Evolutionary conservation across 1,139 yeast genomes (phyloP).

Genomic region (Zygosaccharomyces sapae): DNA sequence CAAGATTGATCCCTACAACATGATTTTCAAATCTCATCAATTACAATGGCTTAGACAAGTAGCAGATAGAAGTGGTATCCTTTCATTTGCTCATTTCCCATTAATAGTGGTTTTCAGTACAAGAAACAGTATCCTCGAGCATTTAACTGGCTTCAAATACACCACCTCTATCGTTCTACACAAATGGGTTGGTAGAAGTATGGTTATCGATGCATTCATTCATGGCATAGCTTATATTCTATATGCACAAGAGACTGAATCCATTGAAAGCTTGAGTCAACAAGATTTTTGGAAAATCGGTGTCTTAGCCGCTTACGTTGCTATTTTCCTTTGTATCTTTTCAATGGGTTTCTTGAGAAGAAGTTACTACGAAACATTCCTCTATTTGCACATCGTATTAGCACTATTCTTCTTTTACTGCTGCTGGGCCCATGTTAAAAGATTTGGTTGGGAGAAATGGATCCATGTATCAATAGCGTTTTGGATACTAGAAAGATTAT

Average conservation of each 20-base stretch:
- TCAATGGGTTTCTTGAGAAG: conserved; percentile 52
- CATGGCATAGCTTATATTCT: conserved; percentile 48
- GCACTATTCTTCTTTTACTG: conserved; percentile 55
- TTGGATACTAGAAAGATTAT: conserved; percentile 59
- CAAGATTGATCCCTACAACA: conserved; percentile 40
- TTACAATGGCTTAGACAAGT: conserved; percentile 40
- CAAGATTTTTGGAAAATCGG: conserved; percentile 48
- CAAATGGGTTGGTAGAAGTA: conserved; percentile 58
- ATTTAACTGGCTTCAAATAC: conserved; percentile 60
- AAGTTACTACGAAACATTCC: conserved; percentile 59
- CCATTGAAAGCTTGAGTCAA: conserved; percentile 11
- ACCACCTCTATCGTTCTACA: conserved; percentile 59
- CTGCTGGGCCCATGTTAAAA: conserved; percentile 56
- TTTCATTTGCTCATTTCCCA: conserved; percentile 48
- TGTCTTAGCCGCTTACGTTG: conserved; percentile 43
- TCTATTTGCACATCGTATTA: conserved; percentile 53
- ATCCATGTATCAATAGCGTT: conserved; percentile 54
- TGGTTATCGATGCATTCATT: conserved; percentile 36
- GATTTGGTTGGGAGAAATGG: conserved; percentile 45
- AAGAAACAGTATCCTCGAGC: conserved; percentile 60
- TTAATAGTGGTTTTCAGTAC: conserved; percentile 52
- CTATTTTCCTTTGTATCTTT: conserved; percentile 43
- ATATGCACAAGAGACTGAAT: conserved; percentile 26
- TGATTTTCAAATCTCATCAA: conserved; percentile 41
- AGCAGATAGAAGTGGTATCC: conserved; percentile 53